Evolutionary conservation across 2,329 filamentous ascomycete species (phyloP).

Genomic region (Epichloe bromicola): DNA sequence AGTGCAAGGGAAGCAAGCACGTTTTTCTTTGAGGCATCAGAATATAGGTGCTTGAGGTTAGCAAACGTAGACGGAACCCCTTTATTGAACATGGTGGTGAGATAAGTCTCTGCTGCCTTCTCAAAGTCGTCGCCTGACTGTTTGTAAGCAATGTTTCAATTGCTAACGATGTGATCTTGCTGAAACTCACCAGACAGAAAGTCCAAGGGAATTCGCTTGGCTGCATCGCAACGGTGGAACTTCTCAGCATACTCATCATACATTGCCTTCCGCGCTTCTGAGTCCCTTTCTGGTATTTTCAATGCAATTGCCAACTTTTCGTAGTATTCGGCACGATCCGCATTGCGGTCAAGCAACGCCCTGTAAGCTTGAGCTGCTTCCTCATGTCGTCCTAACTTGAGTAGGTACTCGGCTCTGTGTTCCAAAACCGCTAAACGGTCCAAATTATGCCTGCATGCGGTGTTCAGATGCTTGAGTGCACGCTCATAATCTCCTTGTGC

Average conservation of each 20-base stretch:
- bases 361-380: slow-evolving; percentile 77
- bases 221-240: slow-evolving; percentile 71
- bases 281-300: slow-evolving; percentile 44
- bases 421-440: slow-evolving; percentile 82
- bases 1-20: slow-evolving; percentile 63
- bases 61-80: slow-evolving; percentile 93
- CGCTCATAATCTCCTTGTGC: slow-evolving; percentile 74
- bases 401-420: slow-evolving; percentile 69
- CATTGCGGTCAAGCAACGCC: slow-evolving; percentile 70
- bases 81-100: slow-evolving; percentile 76
- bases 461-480: slow-evolving; percentile 76
- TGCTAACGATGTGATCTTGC: neutral
- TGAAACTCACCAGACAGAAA: slow-evolving; percentile 56
- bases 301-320: slow-evolving; percentile 59
- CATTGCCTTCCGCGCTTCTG: slow-evolving; percentile 54
- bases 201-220: slow-evolving; percentile 75
- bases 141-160: slow-evolving; percentile 10
- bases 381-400: slow-evolving; percentile 60
- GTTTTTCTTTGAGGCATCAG: slow-evolving; percentile 63
- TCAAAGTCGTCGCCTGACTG: slow-evolving; percentile 61
- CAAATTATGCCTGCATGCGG: slow-evolving; percentile 61
- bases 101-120: slow-evolving; percentile 62
- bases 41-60: slow-evolving; percentile 89
- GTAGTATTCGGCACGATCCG: slow-evolving; percentile 81
- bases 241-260: slow-evolving; percentile 68